Base-by-base conservation (phyloP, 2,329 filamentous ascomycete species). In the Botryosphaeria dothidea region DNA sequence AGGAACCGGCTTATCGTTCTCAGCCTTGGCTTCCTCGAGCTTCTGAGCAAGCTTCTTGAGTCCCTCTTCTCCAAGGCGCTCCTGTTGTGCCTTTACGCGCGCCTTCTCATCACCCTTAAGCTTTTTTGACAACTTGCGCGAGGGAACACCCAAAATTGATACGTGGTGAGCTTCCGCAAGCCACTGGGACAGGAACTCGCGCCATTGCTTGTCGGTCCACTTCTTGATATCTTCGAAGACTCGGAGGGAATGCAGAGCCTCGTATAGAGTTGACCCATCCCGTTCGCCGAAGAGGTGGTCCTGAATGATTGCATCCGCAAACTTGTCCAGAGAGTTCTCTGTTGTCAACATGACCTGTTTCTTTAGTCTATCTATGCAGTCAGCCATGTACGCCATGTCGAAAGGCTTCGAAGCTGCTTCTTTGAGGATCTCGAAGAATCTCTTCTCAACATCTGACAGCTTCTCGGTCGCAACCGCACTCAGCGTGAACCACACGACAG, bases 211-310 rank as follows among this genome's bases (percentile, higher is more conserved):
- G 68, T 98, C 93, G 3, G 84, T 86, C 95, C 95, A 99, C 56
- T 83, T 82, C 70, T 91, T 89, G 25, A 99, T 78, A 1, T 81
- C 81, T 67, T 95, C 91, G 65, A 88, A 85, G 46, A 86, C 84
- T 21, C 74, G 72, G 25, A 84, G 69, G 4, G 75, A 79, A 9
- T 74, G 75, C 48, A 83, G 70, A 8, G 76, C 73, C 25, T 77
- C 75, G 56, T 73, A 62, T 8, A 84, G 74, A 54, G 82, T 77
- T 11, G 71, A 77, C n/a, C 95, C 96, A 75, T 97, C 90, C 34
- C 92, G 86, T 58, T 88, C 88, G 29, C 94, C 95, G 73, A 95
- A 99, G 9, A 98, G 85, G 74, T 96, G 97, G 74, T 98, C 93
- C 15, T 90, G 90, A 71, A 98, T 97, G 67, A 98, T 90, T 66